Base-by-base conservation (phyloP, 441 rosid species). In the Croton setiger region DNA sequence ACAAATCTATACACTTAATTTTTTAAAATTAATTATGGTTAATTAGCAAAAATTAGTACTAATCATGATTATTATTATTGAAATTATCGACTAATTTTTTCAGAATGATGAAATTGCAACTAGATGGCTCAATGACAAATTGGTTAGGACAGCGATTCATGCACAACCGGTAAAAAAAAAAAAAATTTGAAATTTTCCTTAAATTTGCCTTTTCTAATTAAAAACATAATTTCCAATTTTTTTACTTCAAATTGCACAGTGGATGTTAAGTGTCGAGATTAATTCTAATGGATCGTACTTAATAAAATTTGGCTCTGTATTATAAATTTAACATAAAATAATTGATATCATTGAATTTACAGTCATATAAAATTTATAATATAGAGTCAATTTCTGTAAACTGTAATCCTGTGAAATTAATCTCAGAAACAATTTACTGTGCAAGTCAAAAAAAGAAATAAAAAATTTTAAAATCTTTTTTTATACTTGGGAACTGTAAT, bases 21-120 rank as follows among this genome's bases (percentile, higher is more conserved):
- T 41, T 6, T 8, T 47, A 5, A 39, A 21, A 6, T 41, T 23
- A 27, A 27, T 27, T 27, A 27, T 27, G 31, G 15, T 13, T 27
- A 4, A 5, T 14, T 17, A 27, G 21, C 21, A 23, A 17, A 6
- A 17, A 17, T 51, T n/a, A 5, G 43, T 5, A 39, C 43, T 39
- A 39, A 39, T 39, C 10, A 9, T 45, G 17, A 11, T 45, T 11
- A 45, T 11, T 9, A 11, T 17, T 51, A 17, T 17, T 0, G 0
- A 15, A 27, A 27, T 27, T 27, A 27, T 27, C 31, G 2, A 4
- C 56, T n/a, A 8, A 18, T 11, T 7, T 36, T 7, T 55, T 11
- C 59, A 87, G 92, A 72, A 78, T 4, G 89, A 85, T 60, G 84
- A 80, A 44, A 74, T 85, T 23, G 91, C 91, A 23, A 83, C 77